Conservation (phyloP, 1,139 yeast species). For the Debaryomyces singareniensis region DNA sequence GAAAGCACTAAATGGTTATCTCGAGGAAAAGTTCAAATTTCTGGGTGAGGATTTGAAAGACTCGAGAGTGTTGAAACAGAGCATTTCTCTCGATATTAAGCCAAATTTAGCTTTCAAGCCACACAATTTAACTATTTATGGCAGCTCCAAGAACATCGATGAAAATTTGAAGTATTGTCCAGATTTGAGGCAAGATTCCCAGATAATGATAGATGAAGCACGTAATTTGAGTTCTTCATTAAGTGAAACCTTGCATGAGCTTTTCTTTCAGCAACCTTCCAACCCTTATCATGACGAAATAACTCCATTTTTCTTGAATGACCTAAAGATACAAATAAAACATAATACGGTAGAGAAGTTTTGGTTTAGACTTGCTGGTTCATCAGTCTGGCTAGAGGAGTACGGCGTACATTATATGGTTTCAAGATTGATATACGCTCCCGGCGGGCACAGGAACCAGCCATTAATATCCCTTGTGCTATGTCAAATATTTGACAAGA, state of each 20-base stretch:
- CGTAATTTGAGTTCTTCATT: slow-evolving; percentile 15
- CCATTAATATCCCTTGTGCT: slow-evolving; percentile 29
- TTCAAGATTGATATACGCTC: slow-evolving; percentile 27
- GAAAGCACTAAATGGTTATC: too few species aligned
- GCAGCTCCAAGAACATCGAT: background rate
- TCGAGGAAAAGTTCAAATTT: too few species aligned
- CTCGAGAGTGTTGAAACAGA: too few species aligned
- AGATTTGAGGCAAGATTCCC: background rate
- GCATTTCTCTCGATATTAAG: too few species aligned
- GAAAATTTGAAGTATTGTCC: background rate
- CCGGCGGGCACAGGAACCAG: slow-evolving; percentile 21
- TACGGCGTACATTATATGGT: slow-evolving; percentile 34
- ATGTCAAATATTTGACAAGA: slow-evolving; percentile 30
- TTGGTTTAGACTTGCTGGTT: slow-evolving; percentile 35
- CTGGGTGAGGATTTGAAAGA: too few species aligned
- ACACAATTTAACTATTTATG: slow-evolving; percentile 3
- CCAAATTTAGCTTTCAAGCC: too few species aligned
- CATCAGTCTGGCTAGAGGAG: slow-evolving; percentile 35
- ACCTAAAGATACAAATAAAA: slow-evolving; percentile 19
- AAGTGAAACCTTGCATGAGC: slow-evolving; percentile 11
- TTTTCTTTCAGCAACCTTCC: slow-evolving; percentile 11
- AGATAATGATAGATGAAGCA: slow-evolving; percentile 14
- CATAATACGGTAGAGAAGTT: slow-evolving; percentile 21
- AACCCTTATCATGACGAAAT: slow-evolving; percentile 20
- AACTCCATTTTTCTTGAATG: slow-evolving; percentile 19